Evolutionary conservation across 2,329 filamentous ascomycete species (phyloP), one percentile per base, ranked within the genome.

Genomic region (Cryphonectria parasitica): DNA sequence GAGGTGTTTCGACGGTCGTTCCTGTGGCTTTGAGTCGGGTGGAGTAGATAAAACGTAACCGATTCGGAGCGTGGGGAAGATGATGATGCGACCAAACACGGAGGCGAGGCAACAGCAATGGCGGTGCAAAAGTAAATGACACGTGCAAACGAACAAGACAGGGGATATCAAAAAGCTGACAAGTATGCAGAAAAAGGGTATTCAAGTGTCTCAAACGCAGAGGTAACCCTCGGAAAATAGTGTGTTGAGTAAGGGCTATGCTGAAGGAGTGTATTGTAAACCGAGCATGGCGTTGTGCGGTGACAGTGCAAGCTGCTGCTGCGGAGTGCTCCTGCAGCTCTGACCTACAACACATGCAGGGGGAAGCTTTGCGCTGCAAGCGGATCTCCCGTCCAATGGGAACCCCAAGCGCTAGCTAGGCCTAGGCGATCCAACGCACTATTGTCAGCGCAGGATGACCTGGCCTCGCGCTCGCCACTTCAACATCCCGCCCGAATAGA

Each of bases 11-110:
- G 39, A 19, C 25, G 61, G 61, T 64, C 13, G 60, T 8, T 58
- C 54, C 17, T 61, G 28, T 45, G 62, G n/a, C 13, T n/a, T 28
- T 10, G 43, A 17, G 63, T 19, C 15, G 63, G 19, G 63, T 34
- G n/a, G 66, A 70, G 66, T n/a, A 52, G 39, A 58, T 58, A 41
- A 49, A 64, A 69, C 73, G 75, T 76, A 74, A 76, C 71, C 68
- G 73, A 74, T 64, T 73, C 74, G 75, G 74, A 73, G 75, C 45
- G 19, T 61, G 8, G 52, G 22, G 25, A 43, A 10, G 45, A 66
- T 52, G 58, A 39, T 60, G 62, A 49, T 63, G 58, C 54, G 65
- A 58, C 36, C 28, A 19, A n/a, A 67, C 54, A 45, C 58, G 52
- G 54, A 58, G 49, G 56, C 45, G 15, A 39, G 64, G 65, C 65